These are phyloP conservation scores for Aphanomyces astaci DNA, from an alignment of 352 stramenopile genomes.

Conservation along the genomic window DNA sequence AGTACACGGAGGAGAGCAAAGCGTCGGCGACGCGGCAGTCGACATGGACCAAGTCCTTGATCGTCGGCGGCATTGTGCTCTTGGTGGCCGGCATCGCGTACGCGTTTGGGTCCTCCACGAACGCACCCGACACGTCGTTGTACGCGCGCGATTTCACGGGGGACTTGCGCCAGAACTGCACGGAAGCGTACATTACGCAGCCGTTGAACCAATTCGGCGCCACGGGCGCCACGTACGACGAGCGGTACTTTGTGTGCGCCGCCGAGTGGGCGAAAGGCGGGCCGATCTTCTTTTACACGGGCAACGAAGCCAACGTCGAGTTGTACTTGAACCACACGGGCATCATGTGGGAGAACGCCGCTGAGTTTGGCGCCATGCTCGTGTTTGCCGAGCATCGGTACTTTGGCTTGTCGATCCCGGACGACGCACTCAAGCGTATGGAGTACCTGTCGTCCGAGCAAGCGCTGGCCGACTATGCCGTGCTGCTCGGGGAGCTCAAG, in stretches of 20 bases:
- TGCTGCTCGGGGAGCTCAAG: conserved; percentile 83
- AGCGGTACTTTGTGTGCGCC: conserved; percentile 86
- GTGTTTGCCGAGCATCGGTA: conserved; percentile 96
- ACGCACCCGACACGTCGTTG: background rate
- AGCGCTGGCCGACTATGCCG: conserved; percentile 88
- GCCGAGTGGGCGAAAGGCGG: conserved; percentile 59
- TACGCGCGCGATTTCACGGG: background rate
- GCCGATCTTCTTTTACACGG: conserved; percentile 89
- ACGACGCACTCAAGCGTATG: conserved; percentile 70
- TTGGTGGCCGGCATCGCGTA: background rate
- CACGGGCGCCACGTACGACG: conserved; percentile 50
- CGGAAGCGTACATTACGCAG: conserved; percentile 12
- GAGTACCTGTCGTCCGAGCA: conserved; percentile 85
- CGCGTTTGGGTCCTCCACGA: background rate
- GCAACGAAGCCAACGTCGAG: conserved; percentile 93
- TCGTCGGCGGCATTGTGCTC: background rate
- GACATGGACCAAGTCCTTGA: background rate
- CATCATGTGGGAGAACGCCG: conserved; percentile 92
- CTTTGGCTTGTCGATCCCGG: conserved; percentile 87
- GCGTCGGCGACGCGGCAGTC: background rate
- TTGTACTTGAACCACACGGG: conserved; percentile 93
- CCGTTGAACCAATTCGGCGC: conserved; percentile 8
- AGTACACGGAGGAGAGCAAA: background rate
- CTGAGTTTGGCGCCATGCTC: conserved; percentile 79
- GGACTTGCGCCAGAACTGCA: conserved; percentile 9